These are phyloP conservation scores for Suhomyces bolitotheri DNA, from an alignment of 1,139 yeast genomes.

Conservation along the genomic window DNA sequence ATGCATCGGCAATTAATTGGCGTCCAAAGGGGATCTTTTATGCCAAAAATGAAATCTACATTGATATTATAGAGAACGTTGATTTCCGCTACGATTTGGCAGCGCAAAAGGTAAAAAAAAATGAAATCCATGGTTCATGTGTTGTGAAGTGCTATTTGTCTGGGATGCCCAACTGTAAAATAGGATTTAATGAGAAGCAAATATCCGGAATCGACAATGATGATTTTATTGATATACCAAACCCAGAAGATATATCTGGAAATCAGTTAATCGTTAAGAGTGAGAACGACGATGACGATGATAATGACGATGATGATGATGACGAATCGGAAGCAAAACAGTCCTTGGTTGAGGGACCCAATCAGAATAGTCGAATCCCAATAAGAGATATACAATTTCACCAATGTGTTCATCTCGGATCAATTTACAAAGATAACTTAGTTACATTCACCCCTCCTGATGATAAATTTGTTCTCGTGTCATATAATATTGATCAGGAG, in stretches of 20 bases:
- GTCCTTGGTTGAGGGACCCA: slow-evolving; percentile 7
- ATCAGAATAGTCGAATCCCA: slow-evolving; percentile 27
- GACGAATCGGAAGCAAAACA: slow-evolving; percentile 14
- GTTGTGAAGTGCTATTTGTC: slow-evolving; percentile 44
- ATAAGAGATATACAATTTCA: slow-evolving; percentile 48
- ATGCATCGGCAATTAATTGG: slow-evolving; percentile 48
- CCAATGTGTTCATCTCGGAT: slow-evolving; percentile 45
- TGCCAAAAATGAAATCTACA: slow-evolving; percentile 47
- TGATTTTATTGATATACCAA: slow-evolving; percentile 12
- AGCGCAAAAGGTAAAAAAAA: slow-evolving; percentile 28
- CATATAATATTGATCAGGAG: slow-evolving; percentile 45
- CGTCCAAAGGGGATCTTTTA: slow-evolving; percentile 51
- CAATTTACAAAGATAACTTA: slow-evolving; percentile 40
- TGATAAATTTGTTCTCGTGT: slow-evolving; percentile 42
- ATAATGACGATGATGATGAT: slow-evolving; percentile 17
- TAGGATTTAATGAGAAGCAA: slow-evolving; percentile 43
- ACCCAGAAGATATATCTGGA: slow-evolving; percentile 12
- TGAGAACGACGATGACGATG: slow-evolving; percentile 20
- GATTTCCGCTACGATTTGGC: slow-evolving; percentile 43
- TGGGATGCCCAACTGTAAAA: slow-evolving; percentile 48
- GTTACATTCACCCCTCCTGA: slow-evolving; percentile 50
- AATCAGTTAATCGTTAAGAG: slow-evolving; percentile 20
- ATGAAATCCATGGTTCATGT: slow-evolving; percentile 42
- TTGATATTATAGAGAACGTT: slow-evolving; percentile 44
- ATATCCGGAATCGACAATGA: slow-evolving; percentile 16